A percentile compares a stretch with the other conserved stretches of the same genome.
These are phyloP conservation scores for Dendrobium chrysotoxum DNA, from an alignment of 106 monocot genomes.

Conservation along the genomic window DNA sequence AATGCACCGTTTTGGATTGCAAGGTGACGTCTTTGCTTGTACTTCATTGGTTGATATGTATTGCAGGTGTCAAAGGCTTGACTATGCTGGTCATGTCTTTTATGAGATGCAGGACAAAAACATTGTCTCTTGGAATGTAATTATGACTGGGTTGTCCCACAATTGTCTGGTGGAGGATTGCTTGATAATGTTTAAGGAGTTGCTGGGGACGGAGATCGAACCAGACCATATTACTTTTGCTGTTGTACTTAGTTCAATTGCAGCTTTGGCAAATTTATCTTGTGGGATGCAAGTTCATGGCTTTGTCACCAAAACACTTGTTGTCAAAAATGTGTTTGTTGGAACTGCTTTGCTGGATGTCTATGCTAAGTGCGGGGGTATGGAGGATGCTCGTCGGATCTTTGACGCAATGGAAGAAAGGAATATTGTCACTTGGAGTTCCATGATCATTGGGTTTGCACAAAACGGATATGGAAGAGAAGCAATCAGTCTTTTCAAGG, in stretches of 20 bases:
- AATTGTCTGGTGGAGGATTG: not conserved
- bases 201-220: not conserved
- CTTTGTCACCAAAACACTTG: not conserved
- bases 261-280: not conserved
- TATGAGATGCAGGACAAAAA: not conserved
- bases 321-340: not conserved
- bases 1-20: not conserved
- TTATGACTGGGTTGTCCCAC: not conserved
- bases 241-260: not conserved
- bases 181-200: not conserved
- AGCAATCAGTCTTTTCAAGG: not conserved
- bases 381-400: not conserved
- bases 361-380: not conserved
- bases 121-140: not conserved
- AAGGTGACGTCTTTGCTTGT: conserved; percentile 2
- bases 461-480: conserved; percentile 1
- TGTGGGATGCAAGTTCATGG: not conserved
- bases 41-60: conserved; percentile 7
- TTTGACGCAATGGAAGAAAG: not conserved
- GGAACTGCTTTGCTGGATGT: conserved; percentile 2
- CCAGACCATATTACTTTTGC: not conserved
- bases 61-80: conserved; percentile 1
- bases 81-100: not conserved
- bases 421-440: not conserved
- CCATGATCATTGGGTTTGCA: not conserved